phyloP scores from a whole-genome alignment of 495 filamentous ascomycete genomes.

The Aspergillus indologenus region DNA sequence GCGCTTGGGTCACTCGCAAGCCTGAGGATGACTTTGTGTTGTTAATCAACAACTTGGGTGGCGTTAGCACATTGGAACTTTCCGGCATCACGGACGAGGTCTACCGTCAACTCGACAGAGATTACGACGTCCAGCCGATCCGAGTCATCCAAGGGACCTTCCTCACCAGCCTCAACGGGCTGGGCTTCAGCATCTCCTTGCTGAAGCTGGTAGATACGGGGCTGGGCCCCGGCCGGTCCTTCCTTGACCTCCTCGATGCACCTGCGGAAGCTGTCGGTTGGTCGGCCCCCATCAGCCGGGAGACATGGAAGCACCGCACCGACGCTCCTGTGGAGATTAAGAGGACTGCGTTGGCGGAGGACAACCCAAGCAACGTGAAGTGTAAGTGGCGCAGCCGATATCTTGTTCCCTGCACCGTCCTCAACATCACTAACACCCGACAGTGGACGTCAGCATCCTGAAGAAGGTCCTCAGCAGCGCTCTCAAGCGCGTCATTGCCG shows the following conservation, averaged over 20 bases:
- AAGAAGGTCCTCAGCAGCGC: conserved; percentile 62
- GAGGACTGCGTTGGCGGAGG: conserved; percentile 52
- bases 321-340: conserved; percentile 44
- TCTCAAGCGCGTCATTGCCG: conserved; percentile 66
- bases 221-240: conserved; percentile 68
- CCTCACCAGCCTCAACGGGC: conserved; percentile 86
- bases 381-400: conserved; percentile 36
- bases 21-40: conserved; percentile 63
- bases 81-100: conserved; percentile 88
- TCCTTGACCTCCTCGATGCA: conserved; percentile 85
- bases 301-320: conserved; percentile 52
- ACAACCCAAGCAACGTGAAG: conserved; percentile 67
- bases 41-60: conserved; percentile 92
- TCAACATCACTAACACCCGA: conserved; percentile 17
- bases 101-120: conserved; percentile 65
- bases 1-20: conserved; percentile 71
- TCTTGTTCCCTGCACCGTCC: background rate
- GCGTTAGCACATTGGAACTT: conserved; percentile 82
- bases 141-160: conserved; percentile 57
- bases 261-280: conserved; percentile 84
- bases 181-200: conserved; percentile 86
- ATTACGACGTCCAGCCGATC: conserved; percentile 69
- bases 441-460: conserved; percentile 59
- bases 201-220: conserved; percentile 79
- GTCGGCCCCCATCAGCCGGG: conserved; percentile 62